Base-by-base conservation (phyloP, 2,329 filamentous ascomycete species). In the Ophiocordyceps australis region DNA sequence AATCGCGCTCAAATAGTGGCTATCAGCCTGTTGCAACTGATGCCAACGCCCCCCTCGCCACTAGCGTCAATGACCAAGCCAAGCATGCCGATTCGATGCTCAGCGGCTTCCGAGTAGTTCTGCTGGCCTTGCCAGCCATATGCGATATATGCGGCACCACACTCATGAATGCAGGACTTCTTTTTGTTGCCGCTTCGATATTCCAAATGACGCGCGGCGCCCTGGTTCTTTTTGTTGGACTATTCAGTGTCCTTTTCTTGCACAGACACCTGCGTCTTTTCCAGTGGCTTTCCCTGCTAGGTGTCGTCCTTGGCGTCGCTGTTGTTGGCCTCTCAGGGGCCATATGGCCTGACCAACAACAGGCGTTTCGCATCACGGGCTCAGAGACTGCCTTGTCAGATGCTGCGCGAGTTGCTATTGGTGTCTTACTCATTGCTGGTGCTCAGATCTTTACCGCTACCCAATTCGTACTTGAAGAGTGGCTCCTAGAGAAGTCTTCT, bases 131-230 rank as follows among this genome's bases (percentile, higher is more conserved):
- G 9, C 89, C 89, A 2, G 80, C 89, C 22, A 76, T 83, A 43
- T 94, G 85, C 53, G 89, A 98, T 47, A 93, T 95, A 35, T 72
- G 79, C 14, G 89, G 82, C 24, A 98, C 89, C 5, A 98, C 89
- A 4, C 65, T 95, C 28, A 95, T 98, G 85, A 98, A 98, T 44
- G 79, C 82, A 5, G 89, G 89, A 4, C 62, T 98, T 37, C 63
- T 95, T 25, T 85, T 95, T 46, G 85, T 95, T 14, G 89, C 81
- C 9, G 82, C 89, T 2, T 91, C 81, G 32, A 94, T 98, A 43
- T 98, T 94, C 54, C 89, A 98, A 55, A 98, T 98, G 89, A 95
- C 86, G 2, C 65, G 89, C 31, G 89, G 89, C 7, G 89, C 89
- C 1, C 62, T 98, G 22, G 86, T 98, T 4, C 63, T 98, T 6